phyloP scores from a whole-genome alignment of 78 protist species.

The Cavenderia fasciculata region DNA sequence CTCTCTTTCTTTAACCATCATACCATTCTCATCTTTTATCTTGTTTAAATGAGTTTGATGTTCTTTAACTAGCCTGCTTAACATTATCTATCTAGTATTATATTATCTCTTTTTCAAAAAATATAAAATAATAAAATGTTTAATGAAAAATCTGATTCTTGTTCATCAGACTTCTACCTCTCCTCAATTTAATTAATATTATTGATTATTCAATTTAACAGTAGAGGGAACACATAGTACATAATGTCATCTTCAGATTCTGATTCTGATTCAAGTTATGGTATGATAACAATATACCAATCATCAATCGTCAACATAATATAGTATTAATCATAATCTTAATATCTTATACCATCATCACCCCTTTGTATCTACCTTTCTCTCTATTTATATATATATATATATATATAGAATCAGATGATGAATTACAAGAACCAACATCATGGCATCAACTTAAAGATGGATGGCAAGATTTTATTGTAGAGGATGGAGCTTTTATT shows the following conservation, averaged over 20 bases:
- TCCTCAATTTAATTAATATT: too few species aligned
- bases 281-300: too few species aligned
- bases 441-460: constrained; percentile 29
- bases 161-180: too few species aligned
- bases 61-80: constrained; percentile 72
- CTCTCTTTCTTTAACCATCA: neutral
- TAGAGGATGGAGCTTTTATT: constrained; percentile 37
- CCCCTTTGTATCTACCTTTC: too few species aligned
- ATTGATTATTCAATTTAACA: too few species aligned
- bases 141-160: neutral
- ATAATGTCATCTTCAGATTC: too few species aligned
- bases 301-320: too few species aligned
- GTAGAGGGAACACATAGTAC: too few species aligned
- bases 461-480: constrained; percentile 73
- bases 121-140: neutral
- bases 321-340: too few species aligned
- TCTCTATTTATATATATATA: too few species aligned
- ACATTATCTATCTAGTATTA: constrained; percentile 20
- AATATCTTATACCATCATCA: too few species aligned
- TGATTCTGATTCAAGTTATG: too few species aligned
- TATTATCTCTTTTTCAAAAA: neutral
- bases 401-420: constrained; percentile 30
- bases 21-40: constrained; percentile 81
- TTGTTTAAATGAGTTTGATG: constrained; percentile 41
- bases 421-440: constrained; percentile 23